Evolutionary conservation across 441 rosid species (phyloP), one percentile per base, ranked within the genome.

Genomic region (Adansonia rubrostipa): DNA sequence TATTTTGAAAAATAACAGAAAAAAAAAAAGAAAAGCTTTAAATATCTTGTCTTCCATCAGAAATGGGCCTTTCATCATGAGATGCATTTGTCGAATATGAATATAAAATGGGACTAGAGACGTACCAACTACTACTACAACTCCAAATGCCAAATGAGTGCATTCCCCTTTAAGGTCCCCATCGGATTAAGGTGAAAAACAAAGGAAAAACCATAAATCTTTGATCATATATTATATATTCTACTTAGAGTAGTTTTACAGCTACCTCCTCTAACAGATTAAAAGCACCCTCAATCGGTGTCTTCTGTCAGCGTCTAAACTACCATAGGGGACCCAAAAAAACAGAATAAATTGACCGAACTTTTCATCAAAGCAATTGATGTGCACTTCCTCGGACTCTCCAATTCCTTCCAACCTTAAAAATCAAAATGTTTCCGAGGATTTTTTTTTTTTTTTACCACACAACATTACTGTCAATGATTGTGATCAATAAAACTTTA

Each of bases 321-420:
- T 54, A 51, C 74, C 67, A 58, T 76, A 14, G 17, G 73, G n/a
- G 44, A 24, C 36, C 77, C 36, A 28, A 68, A 57, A 11, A 62
- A 60, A 45, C 28, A 33, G 17, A 62, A 62, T 2, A n/a, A 66
- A n/a, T n/a, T 15, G 1, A 40, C 2, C 11, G 44, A 42, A 66
- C 24, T 42, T 17, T 36, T 44, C 9, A 36, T 40, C 17, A 51
- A 51, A 33, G 71, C 53, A 54, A 24, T 63, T 36, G 77, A 72
- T 62, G 28, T 47, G 80, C 62, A 50, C 48, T 61, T 71, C 53
- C 15, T 50, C 36, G 76, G 51, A 71, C 62, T 62, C 70, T 50
- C 47, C 47, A 0, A 8, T 17, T 7, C 50, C 17, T 3, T 11
- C n/a, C 13, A 66, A 28, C 6, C 47, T 67, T 17, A 58, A 57